Evolutionary conservation across 768 basidiomycete species (phyloP), one percentile per base, ranked within the genome.

Genomic region (Lenzites betulinus): DNA sequence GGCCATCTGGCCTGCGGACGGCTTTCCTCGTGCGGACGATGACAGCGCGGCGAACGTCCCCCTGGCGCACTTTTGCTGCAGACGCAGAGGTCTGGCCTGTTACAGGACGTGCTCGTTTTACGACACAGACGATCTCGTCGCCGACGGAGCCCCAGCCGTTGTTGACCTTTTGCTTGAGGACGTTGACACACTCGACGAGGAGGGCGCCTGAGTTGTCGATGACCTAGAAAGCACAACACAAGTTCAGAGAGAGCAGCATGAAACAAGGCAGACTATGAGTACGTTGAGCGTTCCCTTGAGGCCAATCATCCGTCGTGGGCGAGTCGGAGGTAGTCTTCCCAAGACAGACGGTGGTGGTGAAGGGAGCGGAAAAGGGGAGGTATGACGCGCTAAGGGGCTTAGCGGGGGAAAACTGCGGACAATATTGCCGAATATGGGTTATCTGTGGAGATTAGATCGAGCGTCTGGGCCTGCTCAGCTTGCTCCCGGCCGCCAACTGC

Each of bases 181-280:
- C 86, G 74, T 98, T 97, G 72, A 98, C 93, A 70, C 95, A 97
- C 79, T 98, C 96, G 42, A 95, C 88, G 62, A 96, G 78, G 63
- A 98, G 81, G 7, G 93, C 95, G 33, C 96, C 96, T 7, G 96
- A 95, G 75, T 98, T 98, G 80, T 98, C 96, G 74, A 98, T 97
- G 65, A 93, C 88, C 92, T 94, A 66, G 58, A 42, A 36, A 36
- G n/a, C 16, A 35, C 30, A 33, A 30, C n/a, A 2, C 7, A 20
- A 18, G 9, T 16, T 61, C 12, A 54, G 64, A 26, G 36, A 15
- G 28, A 20, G 23, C 15, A 7, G 63, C 3, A 15, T 2, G n/a
- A 18, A 13, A 18, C 39, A 35, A 51, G 43, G 23, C 7, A 28
- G 8, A 20, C 22, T 41, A 36, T 44, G 75, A 84, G 56, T 66